phyloP scores from a whole-genome alignment of 1,139 yeast species.

The Magnusiomyces clavatus region DNA sequence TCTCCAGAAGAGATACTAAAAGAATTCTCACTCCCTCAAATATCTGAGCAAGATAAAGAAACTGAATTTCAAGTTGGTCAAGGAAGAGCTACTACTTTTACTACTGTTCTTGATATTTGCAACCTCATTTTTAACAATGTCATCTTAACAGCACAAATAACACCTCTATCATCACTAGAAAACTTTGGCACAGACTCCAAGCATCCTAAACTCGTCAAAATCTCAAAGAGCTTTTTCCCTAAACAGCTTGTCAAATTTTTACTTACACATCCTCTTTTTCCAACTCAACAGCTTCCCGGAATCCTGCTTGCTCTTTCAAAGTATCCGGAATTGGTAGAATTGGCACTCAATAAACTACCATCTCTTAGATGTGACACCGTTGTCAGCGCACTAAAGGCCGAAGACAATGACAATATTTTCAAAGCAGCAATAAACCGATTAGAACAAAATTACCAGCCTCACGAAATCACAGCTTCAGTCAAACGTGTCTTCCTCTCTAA shows the following conservation, averaged over 20 bases:
- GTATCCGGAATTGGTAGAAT: slow-evolving; percentile 62
- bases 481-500: slow-evolving; percentile 14
- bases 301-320: slow-evolving; percentile 44
- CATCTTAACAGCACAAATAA: slow-evolving; percentile 10
- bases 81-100: slow-evolving; percentile 59
- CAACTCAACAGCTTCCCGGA: slow-evolving; percentile 48
- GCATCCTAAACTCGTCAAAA: slow-evolving; percentile 1
- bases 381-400: slow-evolving; percentile 45
- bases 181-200: slow-evolving; percentile 9
- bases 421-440: slow-evolving; percentile 62
- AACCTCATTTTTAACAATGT: slow-evolving; percentile 35
- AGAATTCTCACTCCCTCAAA: slow-evolving; percentile 15
- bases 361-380: slow-evolving; percentile 58
- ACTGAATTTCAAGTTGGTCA: slow-evolving; percentile 18
- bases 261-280: slow-evolving; percentile 81
- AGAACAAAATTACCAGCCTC: slow-evolving; percentile 45
- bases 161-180: slow-evolving; percentile 10
- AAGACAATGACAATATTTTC: slow-evolving; percentile 50
- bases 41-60: neutral
- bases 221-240: slow-evolving; percentile 35
- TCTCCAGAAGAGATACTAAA: slow-evolving; percentile 24
- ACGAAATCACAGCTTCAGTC: slow-evolving; percentile 25
- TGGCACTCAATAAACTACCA: slow-evolving; percentile 74
- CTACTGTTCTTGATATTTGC: slow-evolving; percentile 46
- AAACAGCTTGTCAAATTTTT: slow-evolving; percentile 61